A percentile compares a stretch with the other conserved stretches of the same genome.
These are phyloP conservation scores for Candida maesae DNA, from an alignment of 805 yeast genomes.

Conservation along the genomic window DNA sequence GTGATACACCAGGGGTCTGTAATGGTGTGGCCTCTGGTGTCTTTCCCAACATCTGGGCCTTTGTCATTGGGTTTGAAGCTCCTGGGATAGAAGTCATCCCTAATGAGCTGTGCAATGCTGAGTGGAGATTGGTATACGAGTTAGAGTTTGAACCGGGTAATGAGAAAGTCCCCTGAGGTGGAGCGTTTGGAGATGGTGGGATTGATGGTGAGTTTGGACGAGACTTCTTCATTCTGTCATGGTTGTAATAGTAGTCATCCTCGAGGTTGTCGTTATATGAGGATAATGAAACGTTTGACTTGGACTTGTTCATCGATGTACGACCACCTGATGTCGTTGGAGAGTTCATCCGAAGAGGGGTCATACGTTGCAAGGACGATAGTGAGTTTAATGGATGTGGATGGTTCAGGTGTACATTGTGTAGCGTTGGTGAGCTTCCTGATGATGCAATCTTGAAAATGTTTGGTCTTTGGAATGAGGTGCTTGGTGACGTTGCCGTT, in stretches of 20 bases:
- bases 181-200: conserved; percentile 20
- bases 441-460: conserved; percentile 18
- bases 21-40: conserved; percentile 29
- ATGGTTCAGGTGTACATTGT: conserved; percentile 21
- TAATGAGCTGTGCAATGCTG: conserved; percentile 21
- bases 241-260: conserved; percentile 34
- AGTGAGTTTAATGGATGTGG: conserved; percentile 35
- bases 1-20: conserved; percentile 26
- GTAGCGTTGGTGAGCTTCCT: conserved; percentile 19
- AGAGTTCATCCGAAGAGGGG: conserved; percentile 41
- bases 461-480: conserved; percentile 14
- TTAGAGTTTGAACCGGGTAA: conserved; percentile 20
- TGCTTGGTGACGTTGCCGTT: conserved; percentile 14
- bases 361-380: conserved; percentile 59
- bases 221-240: conserved; percentile 33
- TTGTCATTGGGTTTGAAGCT: conserved; percentile 10
- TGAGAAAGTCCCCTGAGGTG: conserved; percentile 11
- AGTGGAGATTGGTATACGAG: conserved; percentile 24
- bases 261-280: conserved; percentile 36
- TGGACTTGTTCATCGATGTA: conserved; percentile 22
- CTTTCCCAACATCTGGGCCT: conserved; percentile 22
- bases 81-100: conserved; percentile 20
- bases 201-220: conserved; percentile 34
- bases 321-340: conserved; percentile 18
- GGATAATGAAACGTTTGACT: conserved; percentile 26